These are phyloP conservation scores for Francoa sonchifolia DNA, from an alignment of 441 rosid species.

Conservation along the genomic window DNA sequence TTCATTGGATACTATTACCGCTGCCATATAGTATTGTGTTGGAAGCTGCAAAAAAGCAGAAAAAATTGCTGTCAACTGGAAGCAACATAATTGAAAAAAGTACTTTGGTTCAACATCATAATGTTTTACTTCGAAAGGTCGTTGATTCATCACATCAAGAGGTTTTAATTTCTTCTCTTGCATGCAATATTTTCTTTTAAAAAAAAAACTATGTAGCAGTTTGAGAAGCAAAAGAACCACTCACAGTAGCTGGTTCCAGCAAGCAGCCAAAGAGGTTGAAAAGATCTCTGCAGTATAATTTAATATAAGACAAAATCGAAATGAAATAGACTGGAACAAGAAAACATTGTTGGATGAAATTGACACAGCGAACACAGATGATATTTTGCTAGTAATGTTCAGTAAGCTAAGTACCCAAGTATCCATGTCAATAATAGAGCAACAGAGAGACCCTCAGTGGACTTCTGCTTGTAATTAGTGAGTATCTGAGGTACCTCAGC, in stretches of 20 bases:
- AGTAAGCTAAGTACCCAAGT: constrained; percentile 33
- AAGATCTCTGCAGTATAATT: constrained; percentile 41
- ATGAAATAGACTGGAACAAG: background rate
- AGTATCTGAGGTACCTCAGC: constrained; percentile 77
- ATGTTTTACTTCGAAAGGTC: no score
- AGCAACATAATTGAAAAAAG: constrained; percentile 1
- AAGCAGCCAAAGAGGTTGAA: constrained; percentile 68
- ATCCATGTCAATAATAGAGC: constrained; percentile 71
- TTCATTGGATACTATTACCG: constrained; percentile 24
- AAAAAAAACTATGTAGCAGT: background rate
- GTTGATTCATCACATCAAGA: no score
- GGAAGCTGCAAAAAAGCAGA: constrained; percentile 62
- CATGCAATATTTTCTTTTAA: background rate
- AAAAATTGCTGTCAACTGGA: constrained; percentile 11
- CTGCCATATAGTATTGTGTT: constrained; percentile 69
- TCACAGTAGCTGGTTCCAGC: constrained; percentile 80
- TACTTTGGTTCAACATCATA: no score
- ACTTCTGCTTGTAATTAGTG: constrained; percentile 56
- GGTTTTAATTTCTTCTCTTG: no score
- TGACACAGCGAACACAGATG: background rate
- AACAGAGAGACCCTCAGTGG: constrained; percentile 68
- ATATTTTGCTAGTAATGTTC: background rate
- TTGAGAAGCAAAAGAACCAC: constrained; percentile 11
- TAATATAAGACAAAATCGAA: constrained; percentile 1
- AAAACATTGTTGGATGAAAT: background rate